Conservation (phyloP, 306 rosid genomes). For the Malus sieversii region DNA sequence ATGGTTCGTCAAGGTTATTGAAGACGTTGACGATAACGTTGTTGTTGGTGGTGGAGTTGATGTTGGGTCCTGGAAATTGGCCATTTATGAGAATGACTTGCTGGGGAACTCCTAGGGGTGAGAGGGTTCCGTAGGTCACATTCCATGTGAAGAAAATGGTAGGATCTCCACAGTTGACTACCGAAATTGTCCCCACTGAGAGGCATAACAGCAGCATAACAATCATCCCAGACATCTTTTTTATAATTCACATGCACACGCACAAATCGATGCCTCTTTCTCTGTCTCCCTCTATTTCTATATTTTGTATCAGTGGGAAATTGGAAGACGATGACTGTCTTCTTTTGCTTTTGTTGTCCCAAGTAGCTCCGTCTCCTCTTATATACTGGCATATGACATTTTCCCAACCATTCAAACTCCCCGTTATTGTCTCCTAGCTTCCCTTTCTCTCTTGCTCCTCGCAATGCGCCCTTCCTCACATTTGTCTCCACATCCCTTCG, state of each 20-base stretch:
- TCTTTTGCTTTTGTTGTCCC: background rate
- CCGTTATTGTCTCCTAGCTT: conserved; percentile 13
- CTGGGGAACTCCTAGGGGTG: conserved; percentile 78
- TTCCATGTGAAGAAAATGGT: conserved; percentile 63
- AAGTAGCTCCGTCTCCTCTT: background rate
- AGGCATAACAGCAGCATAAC: conserved; percentile 31
- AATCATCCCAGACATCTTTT: background rate
- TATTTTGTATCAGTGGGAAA: background rate
- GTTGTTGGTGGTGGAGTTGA: conserved; percentile 75
- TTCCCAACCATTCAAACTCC: conserved; percentile 3
- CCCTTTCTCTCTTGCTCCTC: conserved; percentile 20
- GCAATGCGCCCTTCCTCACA: conserved; percentile 14
- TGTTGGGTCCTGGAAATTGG: conserved; percentile 72
- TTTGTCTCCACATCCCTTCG: background rate
- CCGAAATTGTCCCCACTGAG: conserved; percentile 13
- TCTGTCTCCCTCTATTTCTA: background rate
- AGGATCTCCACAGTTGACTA: conserved; percentile 55
- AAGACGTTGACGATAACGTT: conserved; percentile 55
- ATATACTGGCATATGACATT: conserved; percentile 2
- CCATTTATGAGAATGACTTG: conserved; percentile 80
- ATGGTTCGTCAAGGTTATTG: conserved; percentile 78
- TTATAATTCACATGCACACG: background rate
- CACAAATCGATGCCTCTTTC: background rate
- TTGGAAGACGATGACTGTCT: background rate
- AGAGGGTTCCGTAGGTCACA: conserved; percentile 59